phyloP scores from a whole-genome alignment of 441 rosid genomes.

The Jatropha multifida region DNA sequence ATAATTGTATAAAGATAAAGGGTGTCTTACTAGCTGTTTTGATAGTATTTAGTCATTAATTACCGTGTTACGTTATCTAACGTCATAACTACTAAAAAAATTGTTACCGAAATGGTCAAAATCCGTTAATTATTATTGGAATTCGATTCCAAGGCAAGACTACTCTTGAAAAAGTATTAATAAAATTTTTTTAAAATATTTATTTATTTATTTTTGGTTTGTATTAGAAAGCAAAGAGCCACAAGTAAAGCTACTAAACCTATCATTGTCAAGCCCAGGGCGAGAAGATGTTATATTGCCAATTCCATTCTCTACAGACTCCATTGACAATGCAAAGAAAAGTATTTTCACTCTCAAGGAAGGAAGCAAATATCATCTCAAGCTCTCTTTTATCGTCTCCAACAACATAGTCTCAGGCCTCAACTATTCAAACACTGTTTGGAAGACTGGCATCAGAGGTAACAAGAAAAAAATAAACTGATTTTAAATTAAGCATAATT shows the following conservation, averaged over 20 bases:
- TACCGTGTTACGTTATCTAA: too few species aligned
- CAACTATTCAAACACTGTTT: conserved; percentile 65
- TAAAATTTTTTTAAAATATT: too few species aligned
- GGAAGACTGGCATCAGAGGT: conserved; percentile 76
- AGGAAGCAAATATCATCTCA: conserved; percentile 64
- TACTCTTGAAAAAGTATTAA: too few species aligned
- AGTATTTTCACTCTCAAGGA: conserved; percentile 72
- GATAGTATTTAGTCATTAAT: too few species aligned
- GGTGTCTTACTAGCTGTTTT: too few species aligned
- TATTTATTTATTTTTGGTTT: too few species aligned
- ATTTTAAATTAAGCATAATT: neutral
- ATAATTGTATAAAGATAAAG: too few species aligned
- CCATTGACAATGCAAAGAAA: conserved; percentile 44
- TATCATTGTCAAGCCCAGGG: conserved; percentile 48
- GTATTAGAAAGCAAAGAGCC: conserved; percentile 26
- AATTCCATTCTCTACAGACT: conserved; percentile 36
- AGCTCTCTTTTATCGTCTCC: conserved; percentile 56
- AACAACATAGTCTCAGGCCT: conserved; percentile 84
- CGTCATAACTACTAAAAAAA: too few species aligned
- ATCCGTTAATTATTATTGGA: too few species aligned
- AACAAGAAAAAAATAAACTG: neutral
- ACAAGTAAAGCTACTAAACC: conserved; percentile 29
- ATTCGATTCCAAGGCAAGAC: too few species aligned
- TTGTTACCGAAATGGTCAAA: too few species aligned
- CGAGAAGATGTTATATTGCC: conserved; percentile 51